These are phyloP conservation scores for Colletotrichum sp. DNA, from an alignment of 2,329 filamentous ascomycete species.

Conservation along the genomic window DNA sequence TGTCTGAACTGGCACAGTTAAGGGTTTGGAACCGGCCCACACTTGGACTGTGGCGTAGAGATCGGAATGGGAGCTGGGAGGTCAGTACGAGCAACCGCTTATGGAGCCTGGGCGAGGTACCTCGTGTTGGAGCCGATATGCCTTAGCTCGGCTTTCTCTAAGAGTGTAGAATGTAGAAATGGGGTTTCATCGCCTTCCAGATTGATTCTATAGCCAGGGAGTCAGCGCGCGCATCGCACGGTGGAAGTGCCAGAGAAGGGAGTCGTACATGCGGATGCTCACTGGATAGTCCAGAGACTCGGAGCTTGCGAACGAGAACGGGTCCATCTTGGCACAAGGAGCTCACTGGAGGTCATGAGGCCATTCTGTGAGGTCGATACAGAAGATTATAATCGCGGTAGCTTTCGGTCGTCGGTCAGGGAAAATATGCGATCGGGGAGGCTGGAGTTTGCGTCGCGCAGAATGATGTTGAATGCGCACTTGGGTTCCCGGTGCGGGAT, in stretches of 20 bases:
- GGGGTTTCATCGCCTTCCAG: conserved; percentile 50
- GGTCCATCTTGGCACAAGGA: conserved; percentile 70
- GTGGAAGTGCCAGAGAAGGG: background rate
- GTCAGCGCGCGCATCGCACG: background rate
- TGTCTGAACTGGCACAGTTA: conserved; percentile 91
- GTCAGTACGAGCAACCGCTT: conserved; percentile 27
- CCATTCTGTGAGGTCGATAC: background rate
- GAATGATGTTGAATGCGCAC: background rate
- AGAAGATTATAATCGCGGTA: background rate
- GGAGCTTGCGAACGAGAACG: conserved; percentile 93
- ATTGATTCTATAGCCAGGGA: conserved; percentile 43
- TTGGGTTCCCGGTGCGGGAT: background rate
- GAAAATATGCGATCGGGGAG: background rate
- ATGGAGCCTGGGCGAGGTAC: conserved; percentile 38
- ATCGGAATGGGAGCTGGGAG: conserved; percentile 75
- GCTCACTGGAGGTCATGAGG: background rate
- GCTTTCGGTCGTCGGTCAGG: background rate
- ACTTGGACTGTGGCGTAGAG: conserved; percentile 92
- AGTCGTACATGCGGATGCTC: conserved; percentile 66
- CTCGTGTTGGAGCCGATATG: conserved; percentile 87
- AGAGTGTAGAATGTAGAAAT: conserved; percentile 67
- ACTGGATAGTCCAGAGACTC: conserved; percentile 79
- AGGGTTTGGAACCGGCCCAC: conserved; percentile 93
- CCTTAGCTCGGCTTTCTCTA: conserved; percentile 79
- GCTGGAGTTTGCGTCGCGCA: background rate